Evolutionary conservation across 352 stramenopile genomes (phyloP), one percentile per base, ranked within the genome.

Genomic region (Phytophthora fragariaefolia): DNA sequence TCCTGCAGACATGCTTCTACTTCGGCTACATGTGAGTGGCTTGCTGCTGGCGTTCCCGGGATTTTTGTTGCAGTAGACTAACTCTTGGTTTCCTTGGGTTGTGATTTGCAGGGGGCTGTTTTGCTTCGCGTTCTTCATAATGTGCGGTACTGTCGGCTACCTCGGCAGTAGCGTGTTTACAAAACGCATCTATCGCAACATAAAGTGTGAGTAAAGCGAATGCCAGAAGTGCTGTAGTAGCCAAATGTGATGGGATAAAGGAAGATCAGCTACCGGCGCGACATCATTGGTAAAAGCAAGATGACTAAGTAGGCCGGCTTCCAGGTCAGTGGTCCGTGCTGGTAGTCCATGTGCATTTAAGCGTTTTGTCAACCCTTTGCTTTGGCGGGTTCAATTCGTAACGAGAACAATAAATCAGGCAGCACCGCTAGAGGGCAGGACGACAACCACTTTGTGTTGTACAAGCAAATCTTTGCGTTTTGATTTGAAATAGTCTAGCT

Each of bases 1-100:
- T 99, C 55, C 79, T 99, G 34, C 98, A 99, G 74, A 98, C 96
- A 13, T 92, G 83, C 53, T 99, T 99, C 78, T 99, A 99, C 82
- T 99, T 99, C 82, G 97, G 97, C 63, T 99, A 99, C 85, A 99
- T 98, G 93, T 98, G 82, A 62, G 81, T 83, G 26, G 10, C 24
- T 26, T 22, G 26, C 6, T 10, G 17, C 49, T 34, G 15, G n/a
- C 40, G 10, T 4, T 8, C 4, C 13, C 2, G 6, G 18, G 40
- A 47, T 15, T 24, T n/a, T 47, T 6, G 4, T 42, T 12, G 6
- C 13, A 42, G 8, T 26, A 24, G 53, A 56, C 36, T 57, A 48
- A 64, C 18, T 18, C 6, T 36, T 55, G 20, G 30, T 55, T 12
- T 3, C 5, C 6, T 74, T 65, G 20, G 15, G 7, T 52, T 61